These are phyloP conservation scores for Capsicum chinense DNA, from an alignment of 257 asterid genomes.

Conservation along the genomic window DNA sequence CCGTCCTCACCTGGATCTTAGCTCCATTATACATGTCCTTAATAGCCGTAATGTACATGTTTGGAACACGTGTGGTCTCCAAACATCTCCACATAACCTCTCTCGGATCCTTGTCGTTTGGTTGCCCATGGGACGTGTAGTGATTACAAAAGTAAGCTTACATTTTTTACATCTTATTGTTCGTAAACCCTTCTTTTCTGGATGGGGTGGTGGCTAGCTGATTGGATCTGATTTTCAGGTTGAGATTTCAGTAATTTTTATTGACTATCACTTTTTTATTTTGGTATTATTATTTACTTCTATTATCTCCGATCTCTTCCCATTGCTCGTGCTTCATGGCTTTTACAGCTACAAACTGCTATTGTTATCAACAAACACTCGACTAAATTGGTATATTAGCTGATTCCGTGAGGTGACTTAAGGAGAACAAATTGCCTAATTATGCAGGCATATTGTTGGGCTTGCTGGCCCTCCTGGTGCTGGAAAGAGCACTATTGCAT, in stretches of 20 bases:
- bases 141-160: slow-evolving; percentile 78
- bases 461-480: slow-evolving; percentile 98
- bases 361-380: background rate
- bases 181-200: background rate
- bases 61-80: too few relatives aligned
- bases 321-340: background rate
- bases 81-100: too few relatives aligned
- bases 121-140: slow-evolving; percentile 96
- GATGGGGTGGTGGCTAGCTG: background rate
- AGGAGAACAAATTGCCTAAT: slow-evolving; percentile 30
- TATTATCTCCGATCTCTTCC: background rate
- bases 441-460: slow-evolving; percentile 81
- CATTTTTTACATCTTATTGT: slow-evolving; percentile 25
- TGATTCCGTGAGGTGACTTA: background rate
- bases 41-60: too few relatives aligned
- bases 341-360: background rate
- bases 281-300: background rate
- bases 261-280: background rate
- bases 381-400: background rate
- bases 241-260: background rate
- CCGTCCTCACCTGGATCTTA: too few relatives aligned
- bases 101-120: slow-evolving; percentile 38
- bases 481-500: slow-evolving; percentile 90
- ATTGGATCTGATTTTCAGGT: slow-evolving; percentile 13
- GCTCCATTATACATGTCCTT: too few relatives aligned